Evolutionary conservation across 495 filamentous ascomycete genomes (phyloP).

Genomic region (Cairneyella variabilis): DNA sequence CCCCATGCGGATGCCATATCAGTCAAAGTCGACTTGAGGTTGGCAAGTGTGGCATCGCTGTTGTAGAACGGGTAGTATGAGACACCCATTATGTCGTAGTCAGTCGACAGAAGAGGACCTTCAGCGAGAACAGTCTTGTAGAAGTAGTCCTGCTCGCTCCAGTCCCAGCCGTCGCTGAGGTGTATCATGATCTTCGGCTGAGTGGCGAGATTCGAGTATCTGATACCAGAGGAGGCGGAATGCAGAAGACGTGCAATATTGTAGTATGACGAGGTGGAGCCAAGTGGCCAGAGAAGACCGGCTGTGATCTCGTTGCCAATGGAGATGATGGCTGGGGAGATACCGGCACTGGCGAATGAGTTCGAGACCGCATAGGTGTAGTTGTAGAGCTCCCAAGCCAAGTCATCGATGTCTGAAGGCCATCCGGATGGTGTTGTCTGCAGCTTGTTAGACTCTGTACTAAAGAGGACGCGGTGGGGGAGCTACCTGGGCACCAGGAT

Average conservation of each 20-base stretch:
- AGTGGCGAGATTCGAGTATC: slow-evolving; percentile 51
- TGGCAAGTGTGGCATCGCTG: slow-evolving; percentile 47
- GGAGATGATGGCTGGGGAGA: slow-evolving; percentile 58
- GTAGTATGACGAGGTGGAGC: slow-evolving; percentile 42
- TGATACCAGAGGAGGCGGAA: slow-evolving; percentile 58
- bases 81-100: slow-evolving; percentile 68
- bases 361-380: slow-evolving; percentile 61
- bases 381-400: slow-evolving; percentile 60
- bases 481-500: slow-evolving; percentile 40
- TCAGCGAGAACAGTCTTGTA: slow-evolving; percentile 52
- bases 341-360: slow-evolving; percentile 47
- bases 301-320: slow-evolving; percentile 67
- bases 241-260: slow-evolving; percentile 61
- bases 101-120: slow-evolving; percentile 46
- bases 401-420: slow-evolving; percentile 53
- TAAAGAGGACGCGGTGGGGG: background rate
- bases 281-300: slow-evolving; percentile 63
- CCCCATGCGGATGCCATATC: slow-evolving; percentile 56
- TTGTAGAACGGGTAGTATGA: slow-evolving; percentile 70
- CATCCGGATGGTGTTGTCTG: slow-evolving; percentile 55
- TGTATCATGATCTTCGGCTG: slow-evolving; percentile 65
- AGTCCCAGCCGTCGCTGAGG: slow-evolving; percentile 67
- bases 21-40: slow-evolving; percentile 50
- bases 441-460: background rate
- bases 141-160: slow-evolving; percentile 58